Evolutionary conservation across 345 rosid species (phyloP), one percentile per base, ranked within the genome.

Genomic region (Stellera chamaejasme): DNA sequence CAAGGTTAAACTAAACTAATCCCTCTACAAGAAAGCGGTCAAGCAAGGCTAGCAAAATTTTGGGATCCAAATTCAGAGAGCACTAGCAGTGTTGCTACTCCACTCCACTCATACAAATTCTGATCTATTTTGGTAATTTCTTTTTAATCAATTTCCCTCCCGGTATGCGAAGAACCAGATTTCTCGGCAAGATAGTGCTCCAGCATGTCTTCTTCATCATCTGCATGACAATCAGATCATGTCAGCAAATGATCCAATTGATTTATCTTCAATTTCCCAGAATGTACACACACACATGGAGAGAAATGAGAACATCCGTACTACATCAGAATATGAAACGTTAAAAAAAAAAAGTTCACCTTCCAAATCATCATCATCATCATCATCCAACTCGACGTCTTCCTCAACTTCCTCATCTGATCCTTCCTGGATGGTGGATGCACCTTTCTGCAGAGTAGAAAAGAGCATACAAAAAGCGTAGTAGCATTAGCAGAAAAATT

Each of bases 101-200:
- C 27, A 63, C n/a, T n/a, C n/a, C n/a, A n/a, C n/a, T n/a, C 39
- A 11, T 26, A 43, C 44, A 13, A 61, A 19, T 10, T 25, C 52
- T 14, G 14, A 7, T 36, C 23, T 27, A 61, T 39, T 2, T 43
- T 43, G 19, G 42, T 6, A 42, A 5, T 26, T 43, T 46, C 27
- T 9, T 8, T 58, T 62, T 64, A 75, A 62, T 47, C 69, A 64
- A 67, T 66, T 70, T 79, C 63, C 71, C 70, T 77, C n/a, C 75
- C 76, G 12, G 84, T 63, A 61, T 84, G 91, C 1, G 88, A 77
- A 9, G 81, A 64, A 63, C 86, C 93, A 36, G 87, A 73, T 71
- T 92, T 92, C 84, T 88, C 95, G 0, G 96, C 95, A 66, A 89
- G 75, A 68, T 86, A 88, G 68, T 86, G 98, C 82, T 89, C 93